A percentile compares a stretch with the other conserved stretches of the same genome.
Evolutionary conservation across 495 filamentous ascomycete species (phyloP).

Genomic region (Neurospora sp.): DNA sequence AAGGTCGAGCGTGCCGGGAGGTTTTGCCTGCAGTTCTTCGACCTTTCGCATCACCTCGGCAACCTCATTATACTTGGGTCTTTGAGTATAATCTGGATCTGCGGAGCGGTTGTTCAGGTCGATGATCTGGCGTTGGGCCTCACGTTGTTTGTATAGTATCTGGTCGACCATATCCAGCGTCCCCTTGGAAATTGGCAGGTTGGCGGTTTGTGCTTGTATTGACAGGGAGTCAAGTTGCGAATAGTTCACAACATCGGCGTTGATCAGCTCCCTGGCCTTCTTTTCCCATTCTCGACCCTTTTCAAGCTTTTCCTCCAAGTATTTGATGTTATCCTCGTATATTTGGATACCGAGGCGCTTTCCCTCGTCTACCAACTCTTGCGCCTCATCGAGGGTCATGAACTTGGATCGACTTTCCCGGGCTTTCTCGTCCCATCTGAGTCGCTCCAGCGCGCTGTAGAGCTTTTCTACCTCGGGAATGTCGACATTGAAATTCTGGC

Average conservation of each 20-base stretch:
- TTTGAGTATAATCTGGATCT: conserved; percentile 60
- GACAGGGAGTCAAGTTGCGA: conserved; percentile 89
- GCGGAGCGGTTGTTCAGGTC: conserved; percentile 68
- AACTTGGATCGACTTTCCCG: conserved; percentile 49
- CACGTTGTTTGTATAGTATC: conserved; percentile 91
- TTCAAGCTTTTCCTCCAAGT: conserved; percentile 63
- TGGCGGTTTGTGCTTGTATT: conserved; percentile 56
- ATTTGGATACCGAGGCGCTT: conserved; percentile 64
- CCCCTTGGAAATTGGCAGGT: conserved; percentile 70
- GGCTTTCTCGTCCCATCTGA: conserved; percentile 81
- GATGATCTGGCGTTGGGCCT: conserved; percentile 80
- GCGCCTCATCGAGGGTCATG: conserved; percentile 65
- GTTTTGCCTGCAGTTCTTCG: conserved; percentile 82
- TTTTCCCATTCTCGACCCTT: conserved; percentile 81
- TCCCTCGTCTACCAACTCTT: conserved; percentile 65
- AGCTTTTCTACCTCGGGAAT: conserved; percentile 85
- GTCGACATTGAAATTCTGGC: conserved; percentile 86
- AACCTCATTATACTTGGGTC: conserved; percentile 86
- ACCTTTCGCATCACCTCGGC: conserved; percentile 79
- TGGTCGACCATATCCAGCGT: conserved; percentile 79
- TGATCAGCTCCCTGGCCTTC: conserved; percentile 90
- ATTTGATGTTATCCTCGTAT: conserved; percentile 64
- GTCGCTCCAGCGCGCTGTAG: conserved; percentile 67
- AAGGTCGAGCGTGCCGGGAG: conserved; percentile 78
- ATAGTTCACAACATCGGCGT: conserved; percentile 81